Conservation (phyloP, 805 yeast species). For the Candida oleophila region DNA sequence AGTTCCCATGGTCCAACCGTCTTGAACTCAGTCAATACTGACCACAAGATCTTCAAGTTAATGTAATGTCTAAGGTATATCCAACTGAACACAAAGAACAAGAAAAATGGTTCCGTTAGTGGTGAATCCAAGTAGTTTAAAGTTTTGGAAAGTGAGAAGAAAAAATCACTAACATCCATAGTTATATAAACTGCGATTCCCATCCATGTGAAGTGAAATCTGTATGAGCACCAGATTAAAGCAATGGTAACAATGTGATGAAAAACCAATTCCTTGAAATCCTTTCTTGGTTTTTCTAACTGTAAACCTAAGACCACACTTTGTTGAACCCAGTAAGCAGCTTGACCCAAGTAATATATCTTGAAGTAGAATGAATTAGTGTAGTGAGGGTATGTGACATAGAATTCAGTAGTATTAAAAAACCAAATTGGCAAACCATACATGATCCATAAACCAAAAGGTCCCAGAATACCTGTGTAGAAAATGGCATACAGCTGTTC, state of each 20-base stretch:
- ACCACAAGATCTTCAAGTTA: slow-evolving; percentile 78
- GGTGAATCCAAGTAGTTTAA: slow-evolving; percentile 77
- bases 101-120: slow-evolving; percentile 62
- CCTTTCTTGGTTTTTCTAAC: slow-evolving; percentile 94
- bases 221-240: slow-evolving; percentile 80
- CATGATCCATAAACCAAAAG: slow-evolving; percentile 90
- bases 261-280: slow-evolving; percentile 82
- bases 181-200: slow-evolving; percentile 89
- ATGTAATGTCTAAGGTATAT: slow-evolving; percentile 84
- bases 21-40: slow-evolving; percentile 80
- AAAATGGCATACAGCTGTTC: slow-evolving; percentile 87
- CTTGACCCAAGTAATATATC: slow-evolving; percentile 84
- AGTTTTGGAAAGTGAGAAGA: slow-evolving; percentile 81
- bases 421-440: slow-evolving; percentile 77
- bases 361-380: slow-evolving; percentile 70
- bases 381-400: slow-evolving; percentile 78
- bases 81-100: slow-evolving; percentile 75
- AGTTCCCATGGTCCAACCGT: slow-evolving; percentile 80
- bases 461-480: slow-evolving; percentile 79
- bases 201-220: slow-evolving; percentile 95
- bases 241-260: slow-evolving; percentile 93
- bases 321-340: slow-evolving; percentile 98
- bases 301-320: slow-evolving; percentile 77
- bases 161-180: slow-evolving; percentile 94
- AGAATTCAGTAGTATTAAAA: slow-evolving; percentile 82